Percentiles rank a stretch among this genome's conserved stretches.
These are phyloP conservation scores for Fraxinus angustifolia DNA, from an alignment of 305 asterid species.

Conservation along the genomic window DNA sequence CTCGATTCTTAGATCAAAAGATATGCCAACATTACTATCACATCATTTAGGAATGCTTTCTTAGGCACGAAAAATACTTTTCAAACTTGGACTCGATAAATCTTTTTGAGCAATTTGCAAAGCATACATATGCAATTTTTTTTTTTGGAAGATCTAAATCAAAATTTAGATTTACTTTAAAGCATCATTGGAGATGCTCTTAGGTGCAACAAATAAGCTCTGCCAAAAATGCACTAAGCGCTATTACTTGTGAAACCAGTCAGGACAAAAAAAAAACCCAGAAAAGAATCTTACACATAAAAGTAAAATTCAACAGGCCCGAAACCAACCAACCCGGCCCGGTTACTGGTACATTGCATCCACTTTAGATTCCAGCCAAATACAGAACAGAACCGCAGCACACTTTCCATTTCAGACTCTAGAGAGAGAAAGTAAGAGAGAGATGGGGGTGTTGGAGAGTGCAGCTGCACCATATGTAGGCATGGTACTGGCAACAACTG, in stretches of 20 bases:
- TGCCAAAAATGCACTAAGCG: background rate
- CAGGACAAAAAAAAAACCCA: background rate
- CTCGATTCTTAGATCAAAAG: background rate
- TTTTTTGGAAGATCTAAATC: too few species aligned
- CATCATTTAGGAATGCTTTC: background rate
- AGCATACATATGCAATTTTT: background rate
- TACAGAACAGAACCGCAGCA: background rate
- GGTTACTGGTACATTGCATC: background rate
- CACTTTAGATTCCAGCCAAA: background rate
- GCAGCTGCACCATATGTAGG: conserved; percentile 56
- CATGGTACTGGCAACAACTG: conserved; percentile 58
- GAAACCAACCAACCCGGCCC: background rate
- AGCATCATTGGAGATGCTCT: too few species aligned
- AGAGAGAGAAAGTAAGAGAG: background rate
- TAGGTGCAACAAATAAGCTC: background rate
- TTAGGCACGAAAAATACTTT: too few species aligned
- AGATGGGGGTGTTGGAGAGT: conserved; percentile 37
- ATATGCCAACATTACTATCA: background rate
- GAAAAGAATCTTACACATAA: background rate
- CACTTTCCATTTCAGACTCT: background rate
- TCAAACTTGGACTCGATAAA: background rate
- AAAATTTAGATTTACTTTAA: too few species aligned
- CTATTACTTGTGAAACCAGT: background rate
- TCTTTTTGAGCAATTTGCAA: too few species aligned
- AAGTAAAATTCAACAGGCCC: background rate